A percentile compares a stretch with the other conserved stretches of the same genome.
Conservation (phyloP, 768 basidiomycete genomes). For the Zangia roseola region DNA sequence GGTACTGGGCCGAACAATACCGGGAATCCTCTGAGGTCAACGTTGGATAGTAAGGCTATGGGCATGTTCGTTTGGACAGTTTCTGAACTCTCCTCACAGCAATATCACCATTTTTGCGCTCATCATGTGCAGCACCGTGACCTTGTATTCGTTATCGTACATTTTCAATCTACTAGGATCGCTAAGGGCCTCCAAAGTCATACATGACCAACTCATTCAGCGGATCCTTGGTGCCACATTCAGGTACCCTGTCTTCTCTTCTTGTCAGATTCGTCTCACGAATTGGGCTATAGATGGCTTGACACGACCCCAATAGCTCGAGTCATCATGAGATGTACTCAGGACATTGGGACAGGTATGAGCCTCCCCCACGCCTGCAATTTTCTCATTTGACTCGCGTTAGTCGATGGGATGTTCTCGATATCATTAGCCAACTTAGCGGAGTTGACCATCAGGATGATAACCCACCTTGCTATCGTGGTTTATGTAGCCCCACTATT, state of each 20-base stretch:
- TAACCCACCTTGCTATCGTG: neutral
- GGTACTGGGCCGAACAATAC: conserved; percentile 28
- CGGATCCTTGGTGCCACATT: conserved; percentile 60
- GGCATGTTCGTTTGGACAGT: neutral
- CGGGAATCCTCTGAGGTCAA: conserved; percentile 31
- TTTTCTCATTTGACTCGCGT: neutral
- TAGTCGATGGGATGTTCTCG: conserved; percentile 13
- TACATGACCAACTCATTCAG: conserved; percentile 51
- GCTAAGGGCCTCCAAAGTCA: conserved; percentile 51
- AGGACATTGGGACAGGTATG: conserved; percentile 47
- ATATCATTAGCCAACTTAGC: neutral
- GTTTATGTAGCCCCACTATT: conserved; percentile 18
- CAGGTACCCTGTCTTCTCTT: conserved; percentile 49
- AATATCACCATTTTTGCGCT: conserved; percentile 47
- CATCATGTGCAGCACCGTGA: conserved; percentile 32
- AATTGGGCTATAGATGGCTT: conserved; percentile 45
- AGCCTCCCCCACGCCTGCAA: neutral
- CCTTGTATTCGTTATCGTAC: conserved; percentile 34
- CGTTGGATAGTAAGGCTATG: conserved; percentile 30
- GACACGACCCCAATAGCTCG: conserved; percentile 37
- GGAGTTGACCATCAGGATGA: conserved; percentile 7
- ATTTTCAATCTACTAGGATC: conserved; percentile 43
- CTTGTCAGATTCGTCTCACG: conserved; percentile 22
- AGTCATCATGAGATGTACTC: conserved; percentile 35
- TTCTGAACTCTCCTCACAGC: conserved; percentile 28